A percentile compares a stretch with the other conserved stretches of the same genome.
Evolutionary conservation across 805 yeast species (phyloP).

Genomic region (Candida hispaniensis): DNA sequence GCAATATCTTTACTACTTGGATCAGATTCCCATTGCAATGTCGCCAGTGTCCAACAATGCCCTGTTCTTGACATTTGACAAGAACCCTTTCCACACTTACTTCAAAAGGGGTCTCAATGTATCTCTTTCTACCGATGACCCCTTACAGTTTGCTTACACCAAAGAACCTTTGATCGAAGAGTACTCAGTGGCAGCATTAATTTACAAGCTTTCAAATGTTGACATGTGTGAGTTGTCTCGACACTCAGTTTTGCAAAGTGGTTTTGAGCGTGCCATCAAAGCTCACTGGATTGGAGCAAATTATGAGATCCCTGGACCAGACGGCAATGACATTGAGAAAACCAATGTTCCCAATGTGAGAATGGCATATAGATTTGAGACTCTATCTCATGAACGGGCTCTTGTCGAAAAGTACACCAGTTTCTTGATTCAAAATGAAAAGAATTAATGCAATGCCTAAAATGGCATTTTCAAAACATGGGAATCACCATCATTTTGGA

Average conservation of each 20-base stretch:
- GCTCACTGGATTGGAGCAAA: constrained; percentile 84
- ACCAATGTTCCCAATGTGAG: constrained; percentile 92
- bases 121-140: constrained; percentile 93
- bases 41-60: constrained; percentile 97
- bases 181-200: constrained; percentile 96
- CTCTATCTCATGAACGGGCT: constrained; percentile 57
- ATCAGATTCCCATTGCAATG: constrained; percentile 97
- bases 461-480: too few species aligned
- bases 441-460: too few species aligned
- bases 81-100: constrained; percentile 86
- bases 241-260: constrained; percentile 87
- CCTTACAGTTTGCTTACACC: constrained; percentile 92
- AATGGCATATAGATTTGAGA: constrained; percentile 72
- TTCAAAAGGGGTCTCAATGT: constrained; percentile 92
- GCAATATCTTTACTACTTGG: constrained; percentile 85
- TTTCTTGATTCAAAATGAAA: too few species aligned
- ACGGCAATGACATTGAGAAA: constrained; percentile 82
- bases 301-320: constrained; percentile 43
- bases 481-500: too few species aligned
- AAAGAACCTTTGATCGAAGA: constrained; percentile 96
- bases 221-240: constrained; percentile 96
- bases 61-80: constrained; percentile 86
- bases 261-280: constrained; percentile 80
- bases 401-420: constrained; percentile 28
- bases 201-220: constrained; percentile 84